Base-by-base conservation (phyloP, 306 rosid species). In the Calophaca sinica region DNA sequence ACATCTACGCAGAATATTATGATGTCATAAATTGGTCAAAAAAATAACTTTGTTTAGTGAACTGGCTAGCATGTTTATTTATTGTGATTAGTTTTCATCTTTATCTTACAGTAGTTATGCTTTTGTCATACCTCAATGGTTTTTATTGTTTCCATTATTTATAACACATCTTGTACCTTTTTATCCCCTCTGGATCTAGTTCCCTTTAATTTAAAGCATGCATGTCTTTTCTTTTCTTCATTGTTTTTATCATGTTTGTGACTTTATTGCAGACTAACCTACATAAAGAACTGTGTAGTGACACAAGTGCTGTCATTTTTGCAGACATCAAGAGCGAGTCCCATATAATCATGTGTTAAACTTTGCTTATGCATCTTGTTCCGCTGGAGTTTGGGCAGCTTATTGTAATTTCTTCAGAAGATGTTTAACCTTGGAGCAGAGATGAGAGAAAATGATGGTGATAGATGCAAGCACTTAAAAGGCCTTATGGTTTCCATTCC, bases 291-390 rank as follows among this genome's bases (percentile, higher is more conserved):
- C 26, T 57, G 53, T 62, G 13, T 58, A 14, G 78, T 89, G 28
- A 81, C 45, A 61, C 36, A 12, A 6, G 33, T 15, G 28, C 48
- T 81, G 31, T 74, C 73, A n/a, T 35, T 73, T 50, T 65, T 76
- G 89, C 92, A 91, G 94, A 76, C 79, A 74, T 84, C 85, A 73
- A 91, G 92, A 81, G 94, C 86, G 20, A 91, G 97, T 73, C 97
- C 94, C 4, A 87, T 89, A 82, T 91, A 73, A 79, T 35, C 51
- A 38, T 68, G 69, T 13, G 33, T 7, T 58, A 71, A 59, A 46
- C 73, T 75, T 67, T 84, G 79, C 85, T 67, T 67, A 67, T 72
- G 52, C 57, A 66, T 74, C 86, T 48, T 45, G 49, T 77, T 66
- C 69, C 29, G 62, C 82, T 52, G 65, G 78, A 57, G 46, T 72